phyloP scores from a whole-genome alignment of 169 alveolate genomes.

The Besnoitia besnoiti region DNA sequence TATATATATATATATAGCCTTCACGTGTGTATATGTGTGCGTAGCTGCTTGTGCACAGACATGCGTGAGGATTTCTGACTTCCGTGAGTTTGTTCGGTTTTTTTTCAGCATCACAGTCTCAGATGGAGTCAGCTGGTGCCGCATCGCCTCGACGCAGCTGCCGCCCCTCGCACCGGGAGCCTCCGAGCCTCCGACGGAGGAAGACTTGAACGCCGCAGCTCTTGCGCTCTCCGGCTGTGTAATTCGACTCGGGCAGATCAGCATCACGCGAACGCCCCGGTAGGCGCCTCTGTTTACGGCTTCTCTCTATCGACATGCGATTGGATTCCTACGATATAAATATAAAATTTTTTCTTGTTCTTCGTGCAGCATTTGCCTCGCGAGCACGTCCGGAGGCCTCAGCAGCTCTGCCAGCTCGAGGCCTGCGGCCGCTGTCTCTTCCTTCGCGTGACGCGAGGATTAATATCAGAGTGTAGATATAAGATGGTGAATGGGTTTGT shows the following conservation, averaged over 20 bases:
- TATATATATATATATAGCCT: not conserved
- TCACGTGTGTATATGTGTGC: not conserved
- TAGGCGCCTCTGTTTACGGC: not conserved
- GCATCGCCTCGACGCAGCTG: constrained; percentile 36
- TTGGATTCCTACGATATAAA: not conserved
- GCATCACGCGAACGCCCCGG: constrained; percentile 39
- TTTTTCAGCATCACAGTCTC: constrained; percentile 23
- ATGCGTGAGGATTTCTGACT: not conserved
- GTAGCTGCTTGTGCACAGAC: not conserved
- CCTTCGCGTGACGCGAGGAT: too few species aligned
- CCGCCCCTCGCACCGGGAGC: constrained; percentile 18
- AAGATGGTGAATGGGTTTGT: too few species aligned
- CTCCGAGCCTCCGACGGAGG: not conserved
- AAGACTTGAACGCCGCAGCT: not conserved
- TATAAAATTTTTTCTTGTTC: too few species aligned
- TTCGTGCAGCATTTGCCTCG: too few species aligned
- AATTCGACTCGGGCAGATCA: not conserved
- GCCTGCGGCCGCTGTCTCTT: too few species aligned
- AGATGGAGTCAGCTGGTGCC: constrained; percentile 35
- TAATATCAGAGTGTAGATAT: too few species aligned
- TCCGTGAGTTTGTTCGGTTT: not conserved
- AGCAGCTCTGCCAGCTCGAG: too few species aligned
- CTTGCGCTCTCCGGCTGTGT: constrained; percentile 8
- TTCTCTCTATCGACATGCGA: not conserved
- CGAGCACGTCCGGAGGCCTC: too few species aligned